phyloP scores from a whole-genome alignment of 306 rosid species.

The Spatholobus suberectus region DNA sequence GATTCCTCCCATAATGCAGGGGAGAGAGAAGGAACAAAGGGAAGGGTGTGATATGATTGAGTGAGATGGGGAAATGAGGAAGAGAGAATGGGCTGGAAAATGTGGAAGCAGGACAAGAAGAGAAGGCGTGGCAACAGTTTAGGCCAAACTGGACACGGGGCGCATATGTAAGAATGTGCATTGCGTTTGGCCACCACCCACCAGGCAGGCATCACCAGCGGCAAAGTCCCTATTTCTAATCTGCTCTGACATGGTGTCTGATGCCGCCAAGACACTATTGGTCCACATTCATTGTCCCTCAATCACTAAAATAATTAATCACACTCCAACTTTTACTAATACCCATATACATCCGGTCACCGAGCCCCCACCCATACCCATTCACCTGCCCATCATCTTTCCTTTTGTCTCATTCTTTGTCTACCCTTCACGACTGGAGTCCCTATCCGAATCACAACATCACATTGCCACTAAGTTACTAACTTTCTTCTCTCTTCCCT shows the following conservation, averaged over 20 bases:
- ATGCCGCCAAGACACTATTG: conserved; percentile 40
- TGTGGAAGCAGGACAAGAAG: too few relatives aligned
- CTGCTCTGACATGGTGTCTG: conserved; percentile 38
- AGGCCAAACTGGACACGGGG: too few relatives aligned
- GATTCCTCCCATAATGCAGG: not conserved
- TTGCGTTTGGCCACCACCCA: not conserved
- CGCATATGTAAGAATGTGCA: not conserved
- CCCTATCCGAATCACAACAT: not conserved
- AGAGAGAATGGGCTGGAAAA: conserved; percentile 39
- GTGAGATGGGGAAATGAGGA: conserved; percentile 26
- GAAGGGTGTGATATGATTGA: too few relatives aligned
- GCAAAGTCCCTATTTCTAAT: conserved; percentile 30
- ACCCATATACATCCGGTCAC: too few relatives aligned
- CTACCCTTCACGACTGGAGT: not conserved
- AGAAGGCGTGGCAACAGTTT: too few relatives aligned
- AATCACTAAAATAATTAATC: not conserved
- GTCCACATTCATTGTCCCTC: conserved; percentile 45
- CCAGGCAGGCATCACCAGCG: not conserved
- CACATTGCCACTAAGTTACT: not conserved
- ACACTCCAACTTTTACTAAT: not conserved
- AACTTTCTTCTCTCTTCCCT: not conserved
- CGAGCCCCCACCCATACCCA: too few relatives aligned
- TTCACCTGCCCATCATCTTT: conserved; percentile 2
- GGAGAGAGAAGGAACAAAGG: too few relatives aligned
- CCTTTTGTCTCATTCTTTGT: conserved; percentile 45